Evolutionary conservation across 129 eudicot species (phyloP), one percentile per base, ranked within the genome.

Genomic region (Lonicera japonica): DNA sequence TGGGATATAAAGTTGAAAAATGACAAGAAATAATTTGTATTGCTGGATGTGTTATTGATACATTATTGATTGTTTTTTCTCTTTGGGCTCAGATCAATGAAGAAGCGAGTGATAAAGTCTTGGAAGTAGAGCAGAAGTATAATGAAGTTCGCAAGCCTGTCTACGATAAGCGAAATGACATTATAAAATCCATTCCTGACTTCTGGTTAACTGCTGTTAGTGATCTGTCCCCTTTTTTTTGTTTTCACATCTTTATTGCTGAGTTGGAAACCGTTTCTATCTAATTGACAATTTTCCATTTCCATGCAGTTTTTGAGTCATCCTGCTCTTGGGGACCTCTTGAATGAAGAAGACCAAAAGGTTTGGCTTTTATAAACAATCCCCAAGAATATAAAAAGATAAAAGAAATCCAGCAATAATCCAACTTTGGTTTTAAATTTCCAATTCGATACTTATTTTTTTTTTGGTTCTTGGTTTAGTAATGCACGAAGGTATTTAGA

Each of bases 121-220:
- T 94, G 84, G 99, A 85, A 69, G 69, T 88, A 23, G 95, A 94
- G 34, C 96, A 85, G 69, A 81, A 94, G 70, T 94, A 82, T 65
- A 83, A 81, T 25, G 89, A 72, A 77, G 59, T 85, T 12, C 85
- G 99, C 70, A 85, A 83, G 56, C 99, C 99, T 3, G 82, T 88
- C 60, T 94, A 94, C 38, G 95, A 83, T 54, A 94, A 83, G 77
- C 78, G 99, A 24, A 70, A 69, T 61, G 90, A 85, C n/a, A 70
- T 94, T 34, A 79, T 94, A 24, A 78, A 85, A 56, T 51, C 87
- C 15, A 88, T 94, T 79, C 92, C 99, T 3, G 94, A 94, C 71
- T 94, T 94, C 79, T 94, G 96, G 99, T 40, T 81, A 71, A 88
- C 96, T 48, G 99, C 96, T 51, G 96, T 92, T 34, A 73, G 96